A percentile compares a stretch with the other conserved stretches of the same genome.
Conservation (phyloP, 805 yeast species). For the Nematodospora valgi region DNA sequence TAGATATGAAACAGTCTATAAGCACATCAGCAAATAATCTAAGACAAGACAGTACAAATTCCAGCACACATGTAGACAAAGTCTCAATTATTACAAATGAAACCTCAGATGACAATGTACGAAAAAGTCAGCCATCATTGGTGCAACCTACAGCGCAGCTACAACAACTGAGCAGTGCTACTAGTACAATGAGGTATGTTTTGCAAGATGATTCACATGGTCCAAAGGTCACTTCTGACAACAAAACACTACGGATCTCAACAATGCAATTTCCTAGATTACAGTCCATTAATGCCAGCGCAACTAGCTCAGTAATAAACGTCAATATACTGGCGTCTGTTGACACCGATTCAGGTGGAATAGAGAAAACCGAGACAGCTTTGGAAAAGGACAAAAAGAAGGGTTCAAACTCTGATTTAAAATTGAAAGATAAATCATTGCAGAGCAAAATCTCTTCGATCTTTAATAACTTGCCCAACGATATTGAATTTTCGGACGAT, state of each 20-base stretch:
- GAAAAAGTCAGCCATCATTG: background rate
- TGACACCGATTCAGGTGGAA: constrained; percentile 14
- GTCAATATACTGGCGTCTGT: constrained; percentile 24
- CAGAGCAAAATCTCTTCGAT: constrained; percentile 35
- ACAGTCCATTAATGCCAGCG: constrained; percentile 18
- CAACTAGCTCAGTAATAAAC: constrained; percentile 32
- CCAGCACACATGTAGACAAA: constrained; percentile 1
- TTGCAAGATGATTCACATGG: constrained; percentile 1
- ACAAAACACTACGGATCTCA: constrained; percentile 29
- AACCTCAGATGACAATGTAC: background rate
- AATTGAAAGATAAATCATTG: constrained; percentile 14
- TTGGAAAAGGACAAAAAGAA: constrained; percentile 14
- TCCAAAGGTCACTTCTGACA: constrained; percentile 35
- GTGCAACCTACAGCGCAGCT: background rate
- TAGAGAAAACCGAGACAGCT: constrained; percentile 14
- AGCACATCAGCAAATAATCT: background rate
- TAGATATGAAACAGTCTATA: background rate
- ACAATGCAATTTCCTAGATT: constrained; percentile 16
- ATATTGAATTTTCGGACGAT: constrained; percentile 44
- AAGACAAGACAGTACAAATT: background rate
- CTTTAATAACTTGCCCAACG: constrained; percentile 45
- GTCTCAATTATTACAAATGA: constrained; percentile 2
- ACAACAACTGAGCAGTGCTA: background rate
- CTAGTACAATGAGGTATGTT: background rate
- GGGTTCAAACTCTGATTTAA: background rate